phyloP scores from a whole-genome alignment of 1,139 yeast species.

The Pichia terricola region DNA sequence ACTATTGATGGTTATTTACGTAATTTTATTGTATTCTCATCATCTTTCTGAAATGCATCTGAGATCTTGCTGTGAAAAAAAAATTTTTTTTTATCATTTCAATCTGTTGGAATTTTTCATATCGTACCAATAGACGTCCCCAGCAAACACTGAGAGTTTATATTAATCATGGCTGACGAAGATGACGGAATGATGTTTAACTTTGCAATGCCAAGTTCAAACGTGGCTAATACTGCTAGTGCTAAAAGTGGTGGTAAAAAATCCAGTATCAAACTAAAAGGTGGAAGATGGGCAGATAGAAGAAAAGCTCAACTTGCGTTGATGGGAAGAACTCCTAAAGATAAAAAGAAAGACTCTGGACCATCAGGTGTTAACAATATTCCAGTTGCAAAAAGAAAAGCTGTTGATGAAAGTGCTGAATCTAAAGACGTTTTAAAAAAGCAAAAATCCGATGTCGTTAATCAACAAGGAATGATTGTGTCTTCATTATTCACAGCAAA shows the following conservation, averaged over 20 bases:
- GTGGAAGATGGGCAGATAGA: slow-evolving; percentile 78
- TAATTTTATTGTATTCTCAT: no score
- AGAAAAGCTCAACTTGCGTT: slow-evolving; percentile 44
- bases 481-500: slow-evolving; percentile 83
- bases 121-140: no score
- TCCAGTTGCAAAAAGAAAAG: slow-evolving; percentile 7
- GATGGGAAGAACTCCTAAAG: slow-evolving; percentile 34
- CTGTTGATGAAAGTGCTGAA: neutral
- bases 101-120: no score
- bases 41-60: no score
- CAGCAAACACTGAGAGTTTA: no score
- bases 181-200: slow-evolving; percentile 66
- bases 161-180: slow-evolving; percentile 19
- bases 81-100: no score
- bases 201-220: slow-evolving; percentile 34
- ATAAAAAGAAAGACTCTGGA: neutral
- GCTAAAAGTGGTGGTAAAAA: slow-evolving; percentile 3
- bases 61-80: no score
- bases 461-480: slow-evolving; percentile 30
- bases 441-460: neutral
- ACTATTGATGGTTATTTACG: no score
- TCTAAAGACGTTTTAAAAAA: slow-evolving; percentile 1
- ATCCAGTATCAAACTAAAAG: slow-evolving; percentile 37
- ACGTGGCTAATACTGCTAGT: slow-evolving; percentile 9
- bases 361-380: slow-evolving; percentile 8